Percentiles rank a stretch among this genome's conserved stretches.
Evolutionary conservation across 257 asterid genomes (phyloP).

Genomic region (Lavandula angustifolia): DNA sequence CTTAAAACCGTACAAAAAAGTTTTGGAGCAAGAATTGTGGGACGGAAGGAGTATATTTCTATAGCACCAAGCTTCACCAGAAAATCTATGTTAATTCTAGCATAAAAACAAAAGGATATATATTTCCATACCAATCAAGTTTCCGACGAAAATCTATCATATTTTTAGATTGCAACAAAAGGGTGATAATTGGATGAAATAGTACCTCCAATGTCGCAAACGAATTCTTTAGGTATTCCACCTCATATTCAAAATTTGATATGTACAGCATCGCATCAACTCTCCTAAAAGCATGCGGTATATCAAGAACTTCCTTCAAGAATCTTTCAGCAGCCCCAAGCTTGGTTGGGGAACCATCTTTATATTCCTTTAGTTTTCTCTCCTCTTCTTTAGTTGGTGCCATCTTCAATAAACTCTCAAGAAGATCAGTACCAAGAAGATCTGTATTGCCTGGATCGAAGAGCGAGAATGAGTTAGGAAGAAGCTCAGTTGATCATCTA

Average conservation of each 20-base stretch:
- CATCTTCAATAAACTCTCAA: slow-evolving; percentile 94
- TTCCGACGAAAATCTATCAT: slow-evolving; percentile 11
- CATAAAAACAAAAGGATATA: not conserved
- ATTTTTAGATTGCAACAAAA: slow-evolving; percentile 5
- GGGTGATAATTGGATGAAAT: slow-evolving; percentile 29
- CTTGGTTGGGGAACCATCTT: slow-evolving; percentile 80
- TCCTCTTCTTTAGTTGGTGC: slow-evolving; percentile 96
- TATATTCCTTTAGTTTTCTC: slow-evolving; percentile 73
- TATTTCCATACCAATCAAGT: slow-evolving; percentile 5
- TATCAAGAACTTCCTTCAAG: slow-evolving; percentile 82
- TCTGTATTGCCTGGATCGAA: slow-evolving; percentile 76
- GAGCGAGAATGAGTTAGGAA: slow-evolving; percentile 23
- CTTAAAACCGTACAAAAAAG: too few species aligned
- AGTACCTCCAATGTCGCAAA: slow-evolving; percentile 92
- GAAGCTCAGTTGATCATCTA: not conserved
- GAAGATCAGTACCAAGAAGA: slow-evolving; percentile 83
- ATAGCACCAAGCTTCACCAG: slow-evolving; percentile 7
- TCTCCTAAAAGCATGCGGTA: slow-evolving; percentile 88
- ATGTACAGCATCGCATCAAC: slow-evolving; percentile 87
- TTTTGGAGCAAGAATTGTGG: too few species aligned
- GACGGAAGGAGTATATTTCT: too few species aligned
- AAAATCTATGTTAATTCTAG: not conserved
- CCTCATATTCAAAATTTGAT: slow-evolving; percentile 82
- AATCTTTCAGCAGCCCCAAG: slow-evolving; percentile 94
- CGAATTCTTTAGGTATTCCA: slow-evolving; percentile 86